Evolutionary conservation across 352 stramenopile species (phyloP).

Genomic region (Pythium biforme): DNA sequence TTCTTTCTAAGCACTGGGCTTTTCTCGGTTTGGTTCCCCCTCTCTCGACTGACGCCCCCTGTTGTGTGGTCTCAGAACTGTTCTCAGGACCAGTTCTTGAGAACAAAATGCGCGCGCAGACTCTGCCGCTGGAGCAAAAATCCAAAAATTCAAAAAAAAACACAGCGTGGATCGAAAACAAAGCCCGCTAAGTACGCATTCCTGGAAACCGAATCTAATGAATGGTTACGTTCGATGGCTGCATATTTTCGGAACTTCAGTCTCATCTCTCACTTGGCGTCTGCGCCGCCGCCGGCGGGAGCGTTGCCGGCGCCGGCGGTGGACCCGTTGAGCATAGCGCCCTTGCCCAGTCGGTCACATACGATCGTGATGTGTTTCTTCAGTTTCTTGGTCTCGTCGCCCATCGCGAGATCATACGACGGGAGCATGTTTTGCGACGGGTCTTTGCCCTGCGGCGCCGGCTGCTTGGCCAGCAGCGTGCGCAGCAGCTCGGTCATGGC

Average conservation of each 20-base stretch:
- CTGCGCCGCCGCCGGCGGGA: background rate
- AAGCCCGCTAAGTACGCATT: slow-evolving; percentile 2
- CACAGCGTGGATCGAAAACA: background rate
- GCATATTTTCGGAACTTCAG: slow-evolving; percentile 2
- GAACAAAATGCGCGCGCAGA: background rate
- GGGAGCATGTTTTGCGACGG: slow-evolving; percentile 22
- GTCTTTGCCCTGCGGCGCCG: slow-evolving; percentile 27
- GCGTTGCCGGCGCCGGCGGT: background rate
- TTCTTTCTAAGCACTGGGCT: slow-evolving; percentile 2
- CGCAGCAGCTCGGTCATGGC: slow-evolving; percentile 85
- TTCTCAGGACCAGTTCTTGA: background rate
- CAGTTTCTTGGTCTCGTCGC: slow-evolving; percentile 81
- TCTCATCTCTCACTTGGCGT: background rate
- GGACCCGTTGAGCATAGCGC: slow-evolving; percentile 37
- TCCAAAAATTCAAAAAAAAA: slow-evolving; percentile 31
- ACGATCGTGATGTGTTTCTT: slow-evolving; percentile 92
- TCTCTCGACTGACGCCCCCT: slow-evolving; percentile 21
- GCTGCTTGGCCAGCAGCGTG: slow-evolving; percentile 68
- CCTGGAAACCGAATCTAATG: background rate
- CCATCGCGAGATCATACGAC: slow-evolving; percentile 57
- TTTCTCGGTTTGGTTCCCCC: slow-evolving; percentile 6
- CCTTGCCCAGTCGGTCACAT: slow-evolving; percentile 85
- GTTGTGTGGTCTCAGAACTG: slow-evolving; percentile 6
- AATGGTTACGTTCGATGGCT: slow-evolving; percentile 18
- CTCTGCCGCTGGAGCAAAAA: background rate